These are phyloP conservation scores for Cladosporium sp. DNA, from an alignment of 2,329 filamentous ascomycete genomes.

Conservation along the genomic window DNA sequence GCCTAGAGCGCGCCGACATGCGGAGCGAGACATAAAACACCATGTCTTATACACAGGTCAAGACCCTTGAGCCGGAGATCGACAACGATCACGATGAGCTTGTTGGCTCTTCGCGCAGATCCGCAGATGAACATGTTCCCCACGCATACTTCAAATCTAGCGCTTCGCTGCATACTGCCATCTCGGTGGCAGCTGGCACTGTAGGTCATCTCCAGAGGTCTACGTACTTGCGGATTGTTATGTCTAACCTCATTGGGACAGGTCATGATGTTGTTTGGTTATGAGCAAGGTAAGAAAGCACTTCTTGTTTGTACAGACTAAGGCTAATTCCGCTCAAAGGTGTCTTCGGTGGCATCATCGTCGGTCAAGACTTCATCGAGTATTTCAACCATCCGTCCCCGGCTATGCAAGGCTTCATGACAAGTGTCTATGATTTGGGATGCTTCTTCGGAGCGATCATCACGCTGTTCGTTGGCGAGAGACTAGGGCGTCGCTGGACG, in stretches of 20 bases:
- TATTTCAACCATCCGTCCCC: constrained; percentile 16
- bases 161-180: constrained; percentile 26
- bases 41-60: constrained; percentile 81
- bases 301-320: too few species aligned
- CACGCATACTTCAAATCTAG: constrained; percentile 22
- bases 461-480: constrained; percentile 31
- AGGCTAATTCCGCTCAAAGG: not conserved
- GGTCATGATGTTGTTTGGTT: constrained; percentile 31
- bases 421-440: constrained; percentile 25
- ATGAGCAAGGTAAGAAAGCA: constrained; percentile 27
- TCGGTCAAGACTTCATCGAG: constrained; percentile 17
- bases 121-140: constrained; percentile 12
- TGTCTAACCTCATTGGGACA: not conserved
- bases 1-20: constrained; percentile 10
- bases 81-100: constrained; percentile 95
- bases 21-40: constrained; percentile 62
- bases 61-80: constrained; percentile 87
- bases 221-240: not conserved
- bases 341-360: constrained; percentile 16
- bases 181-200: constrained; percentile 29
- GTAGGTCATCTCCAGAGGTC: constrained; percentile 5
- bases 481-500: constrained; percentile 30
- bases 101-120: constrained; percentile 83
- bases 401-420: constrained; percentile 20
- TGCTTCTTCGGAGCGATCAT: constrained; percentile 33